Evolutionary conservation across 202 grass and related monocot species (phyloP).

Genomic region (Setaria viridis): DNA sequence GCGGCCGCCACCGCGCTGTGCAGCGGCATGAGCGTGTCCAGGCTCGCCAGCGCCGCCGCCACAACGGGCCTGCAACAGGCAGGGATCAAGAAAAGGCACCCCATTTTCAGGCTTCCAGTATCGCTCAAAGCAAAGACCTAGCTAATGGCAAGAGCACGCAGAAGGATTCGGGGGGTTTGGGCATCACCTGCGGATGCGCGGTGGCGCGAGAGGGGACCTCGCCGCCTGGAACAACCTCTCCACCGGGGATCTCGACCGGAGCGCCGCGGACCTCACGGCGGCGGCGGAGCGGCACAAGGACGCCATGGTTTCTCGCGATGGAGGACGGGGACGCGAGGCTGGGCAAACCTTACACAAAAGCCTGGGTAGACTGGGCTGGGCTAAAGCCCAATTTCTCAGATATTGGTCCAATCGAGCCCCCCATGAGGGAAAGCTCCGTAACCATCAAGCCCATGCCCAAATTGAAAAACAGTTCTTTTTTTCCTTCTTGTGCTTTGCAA

Average conservation of each 20-base stretch:
- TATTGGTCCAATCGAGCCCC: no score
- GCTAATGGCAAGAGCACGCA: neutral
- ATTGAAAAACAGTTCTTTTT: no score
- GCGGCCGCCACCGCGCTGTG: conserved; percentile 78
- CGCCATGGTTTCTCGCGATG: conserved; percentile 54
- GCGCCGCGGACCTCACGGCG: conserved; percentile 51
- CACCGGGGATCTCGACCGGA: conserved; percentile 41
- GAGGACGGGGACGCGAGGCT: no score
- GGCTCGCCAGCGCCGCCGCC: conserved; percentile 51
- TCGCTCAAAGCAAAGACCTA: neutral
- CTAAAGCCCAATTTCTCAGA: neutral
- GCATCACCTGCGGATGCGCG: conserved; percentile 53
- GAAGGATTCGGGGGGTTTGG: neutral
- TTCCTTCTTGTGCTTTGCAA: no score
- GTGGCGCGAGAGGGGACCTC: neutral
- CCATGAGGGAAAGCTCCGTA: no score
- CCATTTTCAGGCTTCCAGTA: conserved; percentile 6
- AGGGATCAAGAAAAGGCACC: neutral
- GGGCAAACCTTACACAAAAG: neutral
- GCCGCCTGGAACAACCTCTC: conserved; percentile 17
- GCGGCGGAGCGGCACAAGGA: conserved; percentile 56
- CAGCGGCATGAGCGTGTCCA: conserved; percentile 81
- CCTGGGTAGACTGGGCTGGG: neutral
- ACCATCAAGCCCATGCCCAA: no score
- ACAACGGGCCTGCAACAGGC: conserved; percentile 35